Base-by-base conservation (phyloP, 2,329 filamentous ascomycete genomes). In the Trichophyton benhamiae region DNA sequence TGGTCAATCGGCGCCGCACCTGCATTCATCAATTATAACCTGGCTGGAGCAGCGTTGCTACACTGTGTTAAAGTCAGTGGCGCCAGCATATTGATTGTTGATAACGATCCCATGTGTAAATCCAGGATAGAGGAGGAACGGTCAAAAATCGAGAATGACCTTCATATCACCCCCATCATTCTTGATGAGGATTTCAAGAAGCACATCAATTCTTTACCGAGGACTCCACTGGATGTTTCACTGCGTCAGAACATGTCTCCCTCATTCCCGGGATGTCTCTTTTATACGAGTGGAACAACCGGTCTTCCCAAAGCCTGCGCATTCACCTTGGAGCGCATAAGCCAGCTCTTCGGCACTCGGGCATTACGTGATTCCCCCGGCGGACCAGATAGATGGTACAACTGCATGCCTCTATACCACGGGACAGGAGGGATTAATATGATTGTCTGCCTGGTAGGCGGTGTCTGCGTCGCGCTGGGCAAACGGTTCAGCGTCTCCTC, bases 231-330 rank as follows among this genome's bases (percentile, higher is more conserved):
- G 0, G 78, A 77, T 0, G 80, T 87, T 64, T 75, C 79, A 33
- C 78, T 83, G 61, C 79, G 86, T 49, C 75, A 76, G 3, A 74
- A 73, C 2, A 76, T 87, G 1, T 75, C 75, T 53, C 77, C 76
- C 0, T 72, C 75, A 13, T 84, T 79, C 65, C 83, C 87, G 0
- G 78, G 83, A 65, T 83, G 80, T 33, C 71, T 91, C 25, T 83
- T 91, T 66, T 91, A 89, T 70, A 91, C 88, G 0, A 86, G 84
- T 64, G 87, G 87, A 41, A 91, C 88, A 0, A 91, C 88, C 0
- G 88, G 88, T 1, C 72, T 88, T 65, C 87, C 88, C 9, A 91
- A 91, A 71, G 87, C 84, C 0, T 86, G 84, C 66, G 71, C 79
- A 0, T 84, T 88, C 66, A 82, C 82, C 17, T 78, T 80, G 7